Conservation (phyloP, 2,329 filamentous ascomycete genomes). For the Sporothrix humicola region DNA sequence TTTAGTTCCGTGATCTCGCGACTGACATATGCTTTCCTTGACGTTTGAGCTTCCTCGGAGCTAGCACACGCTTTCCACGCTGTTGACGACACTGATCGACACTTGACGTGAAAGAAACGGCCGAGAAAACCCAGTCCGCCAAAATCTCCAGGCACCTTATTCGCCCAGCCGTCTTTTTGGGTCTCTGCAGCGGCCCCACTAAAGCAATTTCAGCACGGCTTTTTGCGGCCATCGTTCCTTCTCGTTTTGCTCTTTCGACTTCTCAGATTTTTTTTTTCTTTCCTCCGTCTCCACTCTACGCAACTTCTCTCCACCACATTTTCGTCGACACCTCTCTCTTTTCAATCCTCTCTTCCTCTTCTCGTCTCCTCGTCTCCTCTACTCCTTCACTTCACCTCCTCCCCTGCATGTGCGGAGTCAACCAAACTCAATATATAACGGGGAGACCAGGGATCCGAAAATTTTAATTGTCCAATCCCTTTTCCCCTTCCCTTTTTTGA, state of each 20-base stretch:
- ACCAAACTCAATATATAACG: slow-evolving; percentile 7
- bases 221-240: slow-evolving; percentile 40
- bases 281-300: slow-evolving; percentile 28
- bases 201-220: slow-evolving; percentile 24
- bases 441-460: slow-evolving; percentile 20
- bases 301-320: slow-evolving; percentile 24
- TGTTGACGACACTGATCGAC: not conserved
- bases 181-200: slow-evolving; percentile 16
- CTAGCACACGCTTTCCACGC: not conserved
- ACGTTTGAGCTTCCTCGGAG: not conserved
- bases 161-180: slow-evolving; percentile 19
- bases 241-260: not conserved
- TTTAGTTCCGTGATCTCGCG: not conserved
- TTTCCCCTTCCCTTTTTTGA: not conserved
- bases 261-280: slow-evolving; percentile 29
- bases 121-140: not conserved
- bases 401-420: slow-evolving; percentile 19
- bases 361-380: not conserved
- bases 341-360: not conserved
- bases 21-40: not conserved
- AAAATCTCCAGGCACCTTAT: not conserved
- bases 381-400: not conserved
- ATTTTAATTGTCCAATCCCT: not conserved
- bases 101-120: not conserved
- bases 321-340: not conserved